Conservation (phyloP, 805 yeast species). For the Wickerhamomyces kurtzmanii region DNA sequence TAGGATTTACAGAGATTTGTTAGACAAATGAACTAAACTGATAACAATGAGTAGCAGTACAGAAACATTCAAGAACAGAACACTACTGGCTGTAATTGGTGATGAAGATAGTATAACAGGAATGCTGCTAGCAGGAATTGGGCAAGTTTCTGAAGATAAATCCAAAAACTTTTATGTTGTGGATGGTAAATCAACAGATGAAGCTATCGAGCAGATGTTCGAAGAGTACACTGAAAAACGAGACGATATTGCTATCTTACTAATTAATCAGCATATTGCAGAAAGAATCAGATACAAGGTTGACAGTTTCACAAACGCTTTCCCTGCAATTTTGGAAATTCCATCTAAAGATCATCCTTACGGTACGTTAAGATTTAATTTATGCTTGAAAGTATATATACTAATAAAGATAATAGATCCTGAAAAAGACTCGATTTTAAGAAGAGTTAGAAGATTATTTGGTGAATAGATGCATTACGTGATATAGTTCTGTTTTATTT, state of each 20-base stretch:
- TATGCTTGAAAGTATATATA: background rate
- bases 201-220: slow-evolving; percentile 67
- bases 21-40: no score
- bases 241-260: slow-evolving; percentile 84
- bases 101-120: slow-evolving; percentile 98
- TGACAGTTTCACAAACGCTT: slow-evolving; percentile 80
- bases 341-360: slow-evolving; percentile 99
- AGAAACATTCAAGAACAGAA: slow-evolving; percentile 51
- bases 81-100: slow-evolving; percentile 87
- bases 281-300: slow-evolving; percentile 78
- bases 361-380: slow-evolving; percentile 16
- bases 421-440: slow-evolving; percentile 90
- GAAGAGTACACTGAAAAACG: slow-evolving; percentile 63
- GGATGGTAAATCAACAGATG: slow-evolving; percentile 69
- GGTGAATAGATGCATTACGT: slow-evolving; percentile 52
- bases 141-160: slow-evolving; percentile 58
- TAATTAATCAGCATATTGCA: slow-evolving; percentile 92
- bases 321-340: slow-evolving; percentile 93
- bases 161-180: slow-evolving; percentile 72
- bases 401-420: slow-evolving; percentile 47
- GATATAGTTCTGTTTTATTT: slow-evolving; percentile 2
- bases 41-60: slow-evolving; percentile 9
- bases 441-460: slow-evolving; percentile 89
- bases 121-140: slow-evolving; percentile 88
- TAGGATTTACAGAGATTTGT: no score